These are phyloP conservation scores for Calonectria leucothoes DNA, from an alignment of 2,329 filamentous ascomycete species.

Conservation along the genomic window DNA sequence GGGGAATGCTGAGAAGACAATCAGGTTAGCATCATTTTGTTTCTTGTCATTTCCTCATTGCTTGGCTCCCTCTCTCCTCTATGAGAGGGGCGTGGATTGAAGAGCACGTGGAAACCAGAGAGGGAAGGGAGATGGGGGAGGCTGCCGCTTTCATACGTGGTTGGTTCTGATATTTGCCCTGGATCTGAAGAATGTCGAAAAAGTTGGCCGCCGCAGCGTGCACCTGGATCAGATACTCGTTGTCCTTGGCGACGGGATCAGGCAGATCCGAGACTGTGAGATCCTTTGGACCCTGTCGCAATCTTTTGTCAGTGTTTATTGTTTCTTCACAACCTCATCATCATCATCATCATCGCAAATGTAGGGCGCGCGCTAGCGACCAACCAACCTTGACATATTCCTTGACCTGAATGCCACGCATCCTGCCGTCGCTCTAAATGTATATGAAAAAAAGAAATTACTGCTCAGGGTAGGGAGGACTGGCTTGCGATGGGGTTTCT, in stretches of 20 bases:
- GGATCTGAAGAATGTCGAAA: slow-evolving; percentile 95
- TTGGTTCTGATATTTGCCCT: slow-evolving; percentile 95
- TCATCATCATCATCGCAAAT: too few species aligned
- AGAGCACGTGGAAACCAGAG: too few species aligned
- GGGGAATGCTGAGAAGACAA: slow-evolving; percentile 69
- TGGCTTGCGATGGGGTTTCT: neutral
- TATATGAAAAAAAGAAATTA: neutral
- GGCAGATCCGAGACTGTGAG: slow-evolving; percentile 81
- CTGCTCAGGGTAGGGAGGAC: neutral
- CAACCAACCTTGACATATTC: slow-evolving; percentile 77
- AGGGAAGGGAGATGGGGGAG: too few species aligned
- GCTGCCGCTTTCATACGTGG: slow-evolving; percentile 71
- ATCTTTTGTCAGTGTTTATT: neutral
- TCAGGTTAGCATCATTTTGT: neutral
- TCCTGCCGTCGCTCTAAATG: slow-evolving; percentile 52
- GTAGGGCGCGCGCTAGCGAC: neutral
- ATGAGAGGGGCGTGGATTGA: too few species aligned
- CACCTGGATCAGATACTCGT: slow-evolving; percentile 89
- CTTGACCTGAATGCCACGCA: slow-evolving; percentile 80
- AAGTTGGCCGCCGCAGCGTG: slow-evolving; percentile 93
- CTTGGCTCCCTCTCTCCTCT: neutral
- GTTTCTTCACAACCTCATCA: too few species aligned
- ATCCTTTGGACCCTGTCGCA: slow-evolving; percentile 76
- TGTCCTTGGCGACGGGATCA: slow-evolving; percentile 75
- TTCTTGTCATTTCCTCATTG: neutral